These are phyloP conservation scores for Candida sp. DNA, from an alignment of 1,139 yeast genomes.

Conservation along the genomic window DNA sequence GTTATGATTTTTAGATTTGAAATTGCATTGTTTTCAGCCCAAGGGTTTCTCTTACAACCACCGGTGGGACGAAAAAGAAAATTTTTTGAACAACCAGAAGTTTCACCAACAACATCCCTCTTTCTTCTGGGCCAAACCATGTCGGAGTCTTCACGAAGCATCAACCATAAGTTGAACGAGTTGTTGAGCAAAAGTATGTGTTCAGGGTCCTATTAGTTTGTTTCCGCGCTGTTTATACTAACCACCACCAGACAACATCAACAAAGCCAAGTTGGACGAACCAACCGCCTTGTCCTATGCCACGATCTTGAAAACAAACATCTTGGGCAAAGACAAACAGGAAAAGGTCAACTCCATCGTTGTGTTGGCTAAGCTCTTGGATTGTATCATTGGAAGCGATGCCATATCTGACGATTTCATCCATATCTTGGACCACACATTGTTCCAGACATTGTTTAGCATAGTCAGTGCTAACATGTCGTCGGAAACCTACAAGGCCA, in stretches of 20 bases:
- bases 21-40: neutral
- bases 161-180: conserved; percentile 51
- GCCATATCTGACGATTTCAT: conserved; percentile 44
- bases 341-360: conserved; percentile 59
- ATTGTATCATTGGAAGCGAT: conserved; percentile 43
- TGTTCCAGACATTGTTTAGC: conserved; percentile 48
- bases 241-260: conserved; percentile 23
- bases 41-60: neutral
- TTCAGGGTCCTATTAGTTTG: neutral
- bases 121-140: conserved; percentile 9
- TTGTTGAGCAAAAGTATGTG: conserved; percentile 42
- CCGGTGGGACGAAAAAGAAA: neutral
- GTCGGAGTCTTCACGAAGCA: conserved; percentile 45
- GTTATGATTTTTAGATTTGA: neutral
- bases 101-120: neutral
- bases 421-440: conserved; percentile 40
- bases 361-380: conserved; percentile 56
- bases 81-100: neutral
- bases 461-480: conserved; percentile 51
- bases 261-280: conserved; percentile 37
- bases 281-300: conserved; percentile 42
- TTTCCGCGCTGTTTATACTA: neutral
- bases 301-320: conserved; percentile 37
- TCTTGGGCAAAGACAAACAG: conserved; percentile 52
- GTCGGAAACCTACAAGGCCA: conserved; percentile 53